Evolutionary conservation across 176 grass and related monocot genomes (phyloP), one percentile per base, ranked within the genome.

Genomic region (Cymbopogon citratus): DNA sequence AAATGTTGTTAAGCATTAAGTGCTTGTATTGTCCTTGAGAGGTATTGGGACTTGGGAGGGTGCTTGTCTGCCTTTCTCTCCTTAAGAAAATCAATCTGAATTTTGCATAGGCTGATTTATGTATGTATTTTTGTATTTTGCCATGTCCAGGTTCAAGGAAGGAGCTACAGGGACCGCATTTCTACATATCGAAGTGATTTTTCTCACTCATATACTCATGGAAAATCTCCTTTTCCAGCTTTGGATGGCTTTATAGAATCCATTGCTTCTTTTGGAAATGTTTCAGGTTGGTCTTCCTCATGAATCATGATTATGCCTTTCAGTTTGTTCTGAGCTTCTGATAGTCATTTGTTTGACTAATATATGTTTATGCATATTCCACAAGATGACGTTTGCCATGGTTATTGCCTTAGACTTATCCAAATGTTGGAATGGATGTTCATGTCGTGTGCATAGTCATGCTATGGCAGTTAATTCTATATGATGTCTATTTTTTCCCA

Each of bases 141-240:
- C 29, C 5, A 60, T 33, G 15, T 59, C 23, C 85, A 98, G 95
- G 86, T 87, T 92, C 92, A 93, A 73, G 84, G 75, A 83, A 87
- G 84, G 80, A 82, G 52, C 64, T 69, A 21, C 19, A 88, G 76
- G 69, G 46, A 76, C 69, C 21, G 41, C 48, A 46, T 90, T 44
- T 35, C 81, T 89, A 87, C 84, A 49, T 94, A 94, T 74, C 86
- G 63, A 60, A 94, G 80, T 25, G 82, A 98, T 91, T 93, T 94
- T 77, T 71, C 85, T 73, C 70, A 15, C 56, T 82, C 80, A 71
- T 84, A 80, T 62, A 88, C 61, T 38, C 85, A 84, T 52, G 90
- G 92, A 39, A 94, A 77, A 91, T 98, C 92, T 63, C 95, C 95
- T 26, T 98, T 94, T 90, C 90, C 92, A 87, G 92, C 90, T 87